Evolutionary conservation across 306 rosid genomes (phyloP), one percentile per base, ranked within the genome.

Genomic region (Casuarina equisetifolia): DNA sequence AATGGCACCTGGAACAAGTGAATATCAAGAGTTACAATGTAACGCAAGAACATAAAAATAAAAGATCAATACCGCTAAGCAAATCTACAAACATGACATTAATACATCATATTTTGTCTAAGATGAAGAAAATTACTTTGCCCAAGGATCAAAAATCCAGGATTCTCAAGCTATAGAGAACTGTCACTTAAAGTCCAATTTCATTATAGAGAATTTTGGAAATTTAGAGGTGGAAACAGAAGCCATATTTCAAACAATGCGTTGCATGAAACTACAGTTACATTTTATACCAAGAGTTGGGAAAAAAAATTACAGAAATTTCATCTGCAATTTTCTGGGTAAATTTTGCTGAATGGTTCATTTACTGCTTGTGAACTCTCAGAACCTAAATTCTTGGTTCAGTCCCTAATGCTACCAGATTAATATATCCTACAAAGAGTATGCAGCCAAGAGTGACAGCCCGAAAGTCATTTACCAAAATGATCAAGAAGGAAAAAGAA

Each of bases 1-100:
- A 87, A 86, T 95, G 99, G 80, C 99, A 95, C 94, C 99, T 95
- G 91, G 91, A 92, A 91, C 76, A 90, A 89, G 85, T 88, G 86
- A 90, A 90, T 78, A 84, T 83, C 79, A 92, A 78, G 87, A 89
- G 78, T 85, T 86, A 90, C 80, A 88, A 89, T 84, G 87, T 84
- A 63, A 87, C 85, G 84, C 75, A 74, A 70, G 81, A 77, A 76
- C 64, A 73, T 46, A 71, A 36, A 32, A 71, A 32, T 32, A 71
- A 32, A 71, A 71, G 62, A 86, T 84, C 85, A 89, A 83, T 74
- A 82, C 70, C 6, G 11, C 51, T 48, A 9, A 2, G 7, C 9
- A 9, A 48, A 3, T 39, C 49, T 38, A 58, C 42, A 58, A 54
- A 44, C 52, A 32, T 5, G 55, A 64, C 69, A 46, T 67, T 11